phyloP scores from a whole-genome alignment of 805 yeast genomes.

The Wickerhamomyces chaumierensis region DNA sequence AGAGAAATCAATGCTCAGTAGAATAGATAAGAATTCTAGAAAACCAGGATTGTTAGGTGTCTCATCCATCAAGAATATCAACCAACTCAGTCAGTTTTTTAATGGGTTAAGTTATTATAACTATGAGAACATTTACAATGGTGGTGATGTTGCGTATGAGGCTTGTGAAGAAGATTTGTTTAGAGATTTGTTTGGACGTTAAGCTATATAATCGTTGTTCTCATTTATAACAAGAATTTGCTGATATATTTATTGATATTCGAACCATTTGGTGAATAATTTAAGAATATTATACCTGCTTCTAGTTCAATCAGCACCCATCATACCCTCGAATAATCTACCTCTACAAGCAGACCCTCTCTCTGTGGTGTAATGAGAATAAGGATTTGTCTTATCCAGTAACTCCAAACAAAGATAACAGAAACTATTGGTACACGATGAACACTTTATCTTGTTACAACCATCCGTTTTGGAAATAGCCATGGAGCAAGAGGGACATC shows the following conservation, averaged over 20 bases:
- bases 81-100: conserved; percentile 51
- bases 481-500: conserved; percentile 42
- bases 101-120: conserved; percentile 51
- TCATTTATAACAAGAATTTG: too few relatives aligned
- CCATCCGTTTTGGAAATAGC: conserved; percentile 48
- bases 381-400: conserved; percentile 31
- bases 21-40: conserved; percentile 19
- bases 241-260: too few relatives aligned
- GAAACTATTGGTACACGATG: conserved; percentile 34
- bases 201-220: too few relatives aligned
- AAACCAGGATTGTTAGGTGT: conserved; percentile 27
- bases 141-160: conserved; percentile 29
- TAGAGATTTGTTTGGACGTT: conserved; percentile 47
- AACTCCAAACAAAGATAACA: conserved; percentile 43
- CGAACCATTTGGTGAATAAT: too few relatives aligned
- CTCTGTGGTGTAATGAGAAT: conserved; percentile 35
- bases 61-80: conserved; percentile 26
- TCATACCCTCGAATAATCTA: background rate
- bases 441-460: conserved; percentile 53
- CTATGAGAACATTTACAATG: conserved; percentile 54
- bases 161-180: conserved; percentile 46
- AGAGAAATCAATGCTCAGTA: conserved; percentile 8
- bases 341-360: background rate
- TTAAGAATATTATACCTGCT: too few relatives aligned
- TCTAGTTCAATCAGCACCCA: background rate